Evolutionary conservation across 371 early-diverging fungal genomes (phyloP).

Genomic region (Cokeromyces recurvatus): DNA sequence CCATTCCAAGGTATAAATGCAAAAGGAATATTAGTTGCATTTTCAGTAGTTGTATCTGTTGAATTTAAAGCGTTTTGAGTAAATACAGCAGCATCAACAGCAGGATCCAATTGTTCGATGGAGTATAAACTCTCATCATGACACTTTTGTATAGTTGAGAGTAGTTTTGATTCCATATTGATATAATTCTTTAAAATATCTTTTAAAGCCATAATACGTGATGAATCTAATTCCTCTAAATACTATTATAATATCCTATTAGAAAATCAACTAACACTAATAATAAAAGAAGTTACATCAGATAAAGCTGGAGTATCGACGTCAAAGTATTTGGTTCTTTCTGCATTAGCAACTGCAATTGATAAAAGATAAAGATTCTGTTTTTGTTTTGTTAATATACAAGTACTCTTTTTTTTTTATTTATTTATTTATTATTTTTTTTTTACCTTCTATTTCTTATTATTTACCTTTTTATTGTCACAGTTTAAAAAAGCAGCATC

Average conservation of each 20-base stretch:
- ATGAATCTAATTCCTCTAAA: conserved; percentile 54
- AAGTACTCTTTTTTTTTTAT: too few relatives aligned
- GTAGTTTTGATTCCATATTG: conserved; percentile 38
- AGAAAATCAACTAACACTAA: too few relatives aligned
- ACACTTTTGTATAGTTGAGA: conserved; percentile 32
- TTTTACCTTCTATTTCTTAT: too few relatives aligned
- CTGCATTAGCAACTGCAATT: conserved; percentile 57
- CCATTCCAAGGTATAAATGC: conserved; percentile 41
- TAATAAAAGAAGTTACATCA: conserved; percentile 61
- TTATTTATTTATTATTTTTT: too few relatives aligned
- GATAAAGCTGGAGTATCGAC: conserved; percentile 57
- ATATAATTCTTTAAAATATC: conserved; percentile 45
- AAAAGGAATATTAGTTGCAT: conserved; percentile 22
- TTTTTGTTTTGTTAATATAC: too few relatives aligned
- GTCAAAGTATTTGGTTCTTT: conserved; percentile 54
- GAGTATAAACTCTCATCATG: conserved; percentile 28
- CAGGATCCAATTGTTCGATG: conserved; percentile 43
- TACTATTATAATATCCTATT: conserved; percentile 41
- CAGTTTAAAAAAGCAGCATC: conserved; percentile 69
- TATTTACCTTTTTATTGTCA: conserved; percentile 73
- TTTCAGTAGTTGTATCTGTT: conserved; percentile 7
- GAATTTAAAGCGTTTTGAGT: conserved; percentile 22
- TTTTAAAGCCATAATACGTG: conserved; percentile 46
- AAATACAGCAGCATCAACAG: conserved; percentile 50
- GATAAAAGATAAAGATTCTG: conserved; percentile 65